These are phyloP conservation scores for Trichoderma gracile DNA, from an alignment of 2,329 filamentous ascomycete species.

Conservation along the genomic window DNA sequence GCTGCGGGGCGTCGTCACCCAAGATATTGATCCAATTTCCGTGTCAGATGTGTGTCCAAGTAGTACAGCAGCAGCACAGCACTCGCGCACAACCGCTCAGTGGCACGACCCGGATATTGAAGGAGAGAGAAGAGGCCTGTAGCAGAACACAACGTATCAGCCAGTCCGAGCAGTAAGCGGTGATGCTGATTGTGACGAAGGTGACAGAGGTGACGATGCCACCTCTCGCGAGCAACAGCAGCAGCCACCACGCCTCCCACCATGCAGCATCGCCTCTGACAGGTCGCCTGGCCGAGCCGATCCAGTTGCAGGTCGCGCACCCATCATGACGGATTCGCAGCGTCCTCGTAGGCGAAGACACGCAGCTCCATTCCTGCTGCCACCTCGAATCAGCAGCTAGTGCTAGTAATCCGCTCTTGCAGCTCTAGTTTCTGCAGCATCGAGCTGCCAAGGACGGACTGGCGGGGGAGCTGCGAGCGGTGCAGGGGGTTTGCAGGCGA, in stretches of 20 bases:
- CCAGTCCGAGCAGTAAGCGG: not conserved
- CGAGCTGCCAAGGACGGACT: slow-evolving; percentile 12
- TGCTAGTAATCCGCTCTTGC: not conserved
- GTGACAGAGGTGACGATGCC: not conserved
- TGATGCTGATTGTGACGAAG: not conserved
- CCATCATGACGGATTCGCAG: no score
- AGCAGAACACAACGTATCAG: no score
- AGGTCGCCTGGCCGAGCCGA: slow-evolving; percentile 15
- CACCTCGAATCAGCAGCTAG: not conserved
- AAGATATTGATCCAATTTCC: slow-evolving; percentile 18
- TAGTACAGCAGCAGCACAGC: not conserved
- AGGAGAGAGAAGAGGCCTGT: not conserved
- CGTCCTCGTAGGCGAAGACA: not conserved
- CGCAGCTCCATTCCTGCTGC: not conserved
- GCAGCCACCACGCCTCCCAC: not conserved
- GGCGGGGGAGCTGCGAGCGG: not conserved
- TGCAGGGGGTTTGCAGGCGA: not conserved
- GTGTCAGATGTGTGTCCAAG: not conserved
- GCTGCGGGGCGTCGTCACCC: slow-evolving; percentile 18
- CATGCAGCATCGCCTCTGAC: slow-evolving; percentile 20
- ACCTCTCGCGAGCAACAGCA: not conserved
- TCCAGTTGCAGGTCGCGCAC: no score
- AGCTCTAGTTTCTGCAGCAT: not conserved
- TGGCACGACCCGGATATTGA: not conserved
- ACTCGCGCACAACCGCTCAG: not conserved